A percentile compares a stretch with the other conserved stretches of the same genome.
Conservation (phyloP, 495 filamentous ascomycete species). For the Penicillium diatomitis region DNA sequence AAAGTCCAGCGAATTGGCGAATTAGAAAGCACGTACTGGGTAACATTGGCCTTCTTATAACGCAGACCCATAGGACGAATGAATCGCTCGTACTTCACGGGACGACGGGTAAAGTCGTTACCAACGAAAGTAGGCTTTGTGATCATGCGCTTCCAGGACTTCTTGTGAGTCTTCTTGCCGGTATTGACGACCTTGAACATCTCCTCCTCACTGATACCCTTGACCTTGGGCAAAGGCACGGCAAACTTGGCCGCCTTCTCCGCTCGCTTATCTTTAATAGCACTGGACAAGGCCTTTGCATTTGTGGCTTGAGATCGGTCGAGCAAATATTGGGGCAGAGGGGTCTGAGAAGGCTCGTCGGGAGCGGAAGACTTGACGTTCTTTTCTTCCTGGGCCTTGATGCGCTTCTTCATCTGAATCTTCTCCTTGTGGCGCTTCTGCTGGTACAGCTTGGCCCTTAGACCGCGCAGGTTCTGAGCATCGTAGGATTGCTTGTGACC, state of each 20-base stretch:
- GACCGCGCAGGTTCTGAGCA: slow-evolving; percentile 83
- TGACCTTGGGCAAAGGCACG: slow-evolving; percentile 89
- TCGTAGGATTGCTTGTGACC: slow-evolving; percentile 74
- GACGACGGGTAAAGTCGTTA: slow-evolving; percentile 80
- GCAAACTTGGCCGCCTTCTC: slow-evolving; percentile 95
- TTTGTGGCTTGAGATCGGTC: slow-evolving; percentile 77
- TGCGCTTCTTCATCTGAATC: slow-evolving; percentile 98
- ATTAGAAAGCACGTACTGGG: slow-evolving; percentile 34
- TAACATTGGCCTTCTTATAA: slow-evolving; percentile 94
- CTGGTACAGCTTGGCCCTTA: slow-evolving; percentile 89
- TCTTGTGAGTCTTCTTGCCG: slow-evolving; percentile 71
- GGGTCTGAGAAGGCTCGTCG: slow-evolving; percentile 59
- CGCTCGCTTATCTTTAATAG: slow-evolving; percentile 80
- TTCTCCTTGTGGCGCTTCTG: slow-evolving; percentile 93
- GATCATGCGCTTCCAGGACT: slow-evolving; percentile 91
- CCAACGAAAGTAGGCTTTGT: slow-evolving; percentile 90
- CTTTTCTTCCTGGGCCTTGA: slow-evolving; percentile 88
- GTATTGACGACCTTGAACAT: slow-evolving; percentile 98
- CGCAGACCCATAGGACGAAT: slow-evolving; percentile 72
- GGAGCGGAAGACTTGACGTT: slow-evolving; percentile 88
- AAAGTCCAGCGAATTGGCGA: too few species aligned
- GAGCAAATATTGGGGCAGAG: slow-evolving; percentile 80
- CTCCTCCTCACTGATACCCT: slow-evolving; percentile 92
- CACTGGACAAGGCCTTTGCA: slow-evolving; percentile 77
- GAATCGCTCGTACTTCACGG: slow-evolving; percentile 92